Percentiles rank a stretch among this genome's conserved stretches.
Conservation (phyloP, 2,329 filamentous ascomycete genomes). For the Colletotrichum simmondsii region DNA sequence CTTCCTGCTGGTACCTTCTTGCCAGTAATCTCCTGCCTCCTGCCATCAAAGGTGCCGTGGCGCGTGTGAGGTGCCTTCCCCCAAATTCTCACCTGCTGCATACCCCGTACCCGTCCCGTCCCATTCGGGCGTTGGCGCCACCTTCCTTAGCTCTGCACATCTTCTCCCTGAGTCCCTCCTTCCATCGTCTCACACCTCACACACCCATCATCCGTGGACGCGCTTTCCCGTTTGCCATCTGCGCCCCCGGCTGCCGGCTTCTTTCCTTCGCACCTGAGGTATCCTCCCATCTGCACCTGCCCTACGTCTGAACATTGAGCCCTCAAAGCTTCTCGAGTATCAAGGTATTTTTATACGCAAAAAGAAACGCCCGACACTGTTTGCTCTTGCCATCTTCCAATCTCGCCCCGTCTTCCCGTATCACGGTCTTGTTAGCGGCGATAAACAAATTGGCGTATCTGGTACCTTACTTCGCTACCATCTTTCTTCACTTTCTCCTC, state of each 20-base stretch:
- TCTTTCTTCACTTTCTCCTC: neutral
- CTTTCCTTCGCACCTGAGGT: neutral
- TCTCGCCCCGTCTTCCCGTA: neutral
- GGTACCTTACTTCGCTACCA: neutral
- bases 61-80: neutral
- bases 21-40: too few species aligned
- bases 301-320: neutral
- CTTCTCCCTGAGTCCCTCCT: neutral
- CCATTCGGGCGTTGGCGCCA: conserved; percentile 2
- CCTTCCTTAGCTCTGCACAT: conserved; percentile 11
- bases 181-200: neutral
- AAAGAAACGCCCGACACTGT: neutral
- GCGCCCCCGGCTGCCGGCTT: neutral
- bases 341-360: neutral
- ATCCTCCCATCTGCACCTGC: too few species aligned
- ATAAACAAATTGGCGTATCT: neutral
- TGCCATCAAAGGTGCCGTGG: neutral
- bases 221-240: too few species aligned
- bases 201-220: too few species aligned
- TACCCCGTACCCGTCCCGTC: neutral
- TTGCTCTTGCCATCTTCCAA: neutral
- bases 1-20: neutral
- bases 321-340: neutral
- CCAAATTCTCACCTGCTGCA: neutral
- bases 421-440: neutral